Evolutionary conservation across 2,329 filamentous ascomycete genomes (phyloP), one percentile per base, ranked within the genome.

Genomic region (Alternaria sp.): DNA sequence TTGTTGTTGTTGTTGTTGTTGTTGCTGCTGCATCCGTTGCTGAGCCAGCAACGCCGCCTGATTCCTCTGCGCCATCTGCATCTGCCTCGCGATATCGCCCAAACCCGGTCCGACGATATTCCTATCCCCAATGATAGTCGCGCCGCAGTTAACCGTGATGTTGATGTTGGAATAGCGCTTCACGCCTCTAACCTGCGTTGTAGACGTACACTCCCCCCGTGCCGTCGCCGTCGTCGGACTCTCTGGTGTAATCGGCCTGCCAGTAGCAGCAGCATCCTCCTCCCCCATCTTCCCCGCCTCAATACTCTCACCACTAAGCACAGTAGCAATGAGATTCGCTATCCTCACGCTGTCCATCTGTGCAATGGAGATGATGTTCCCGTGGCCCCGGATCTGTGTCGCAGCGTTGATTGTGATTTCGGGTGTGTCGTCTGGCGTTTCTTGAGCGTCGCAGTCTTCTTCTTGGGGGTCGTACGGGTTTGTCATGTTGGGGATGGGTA

Each of bases 81-180:
- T 75, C 46, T 78, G 73, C 11, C 72, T 61, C 13, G 76, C 77
- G n/a, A 78, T 72, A 36, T 78, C 77, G 7, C 74, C 74, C 4
- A 79, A 49, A 0, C 71, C 74, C 5, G 75, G 76, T 4, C 77
- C 75, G 3, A 79, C 76, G 25, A 79, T 77, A 49, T 79, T 79
- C 13, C 75, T 66, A 54, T 79, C 76, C 1, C 77, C 77, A 19
- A 77, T 68, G 3, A 79, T 69, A 11, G 76, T 79, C 28, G 74
- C 72, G 59, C 75, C 76, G 57, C 77, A 79, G 57, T 77, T 76
- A 15, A 79, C 63, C 1, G 71, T 78, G 59, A 79, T 75, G 62
- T 74, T 74, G 50, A 78, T 58, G 23, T 68, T 77, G 4, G 65
- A 62, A 1, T 54, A 63, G 3, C 58, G 51, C 19, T 66, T 68